phyloP scores from a whole-genome alignment of 306 rosid species.

The Calophaca sinica region DNA sequence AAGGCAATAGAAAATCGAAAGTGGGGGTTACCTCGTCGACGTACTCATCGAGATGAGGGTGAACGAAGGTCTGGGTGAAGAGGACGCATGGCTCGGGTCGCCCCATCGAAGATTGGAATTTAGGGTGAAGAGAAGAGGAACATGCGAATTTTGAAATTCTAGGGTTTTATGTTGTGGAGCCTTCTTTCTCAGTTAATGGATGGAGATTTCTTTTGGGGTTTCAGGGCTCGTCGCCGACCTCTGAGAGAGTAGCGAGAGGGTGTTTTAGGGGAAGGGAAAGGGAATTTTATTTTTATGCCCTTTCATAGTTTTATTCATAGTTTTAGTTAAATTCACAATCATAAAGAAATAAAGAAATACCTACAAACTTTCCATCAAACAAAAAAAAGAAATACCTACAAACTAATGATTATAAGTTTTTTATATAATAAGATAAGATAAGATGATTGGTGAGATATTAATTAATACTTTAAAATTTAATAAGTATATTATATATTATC shows the following conservation, averaged over 20 bases:
- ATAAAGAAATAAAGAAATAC: too few relatives aligned
- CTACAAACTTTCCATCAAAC: too few relatives aligned
- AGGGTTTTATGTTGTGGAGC: slow-evolving; percentile 36
- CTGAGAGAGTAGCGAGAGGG: not conserved
- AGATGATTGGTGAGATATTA: too few relatives aligned
- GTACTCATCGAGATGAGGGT: slow-evolving; percentile 91
- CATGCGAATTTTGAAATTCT: slow-evolving; percentile 45
- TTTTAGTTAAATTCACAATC: not conserved
- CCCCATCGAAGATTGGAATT: slow-evolving; percentile 60
- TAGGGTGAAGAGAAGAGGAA: slow-evolving; percentile 20
- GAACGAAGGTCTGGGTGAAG: slow-evolving; percentile 90
- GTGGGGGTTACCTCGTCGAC: slow-evolving; percentile 83
- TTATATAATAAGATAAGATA: too few relatives aligned
- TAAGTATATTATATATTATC: too few relatives aligned
- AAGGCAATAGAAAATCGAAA: not conserved
- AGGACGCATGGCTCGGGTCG: slow-evolving; percentile 93
- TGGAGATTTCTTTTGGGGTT: slow-evolving; percentile 35
- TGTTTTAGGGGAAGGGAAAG: slow-evolving; percentile 11
- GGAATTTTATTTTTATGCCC: not conserved
- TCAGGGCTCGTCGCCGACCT: slow-evolving; percentile 40
- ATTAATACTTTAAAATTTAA: too few relatives aligned
- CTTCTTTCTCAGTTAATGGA: not conserved
- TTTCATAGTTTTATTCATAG: too few relatives aligned
- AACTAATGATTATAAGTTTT: too few relatives aligned
- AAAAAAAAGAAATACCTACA: too few relatives aligned